phyloP scores from a whole-genome alignment of 1,139 yeast species.

The Blastobotrys niveus region DNA sequence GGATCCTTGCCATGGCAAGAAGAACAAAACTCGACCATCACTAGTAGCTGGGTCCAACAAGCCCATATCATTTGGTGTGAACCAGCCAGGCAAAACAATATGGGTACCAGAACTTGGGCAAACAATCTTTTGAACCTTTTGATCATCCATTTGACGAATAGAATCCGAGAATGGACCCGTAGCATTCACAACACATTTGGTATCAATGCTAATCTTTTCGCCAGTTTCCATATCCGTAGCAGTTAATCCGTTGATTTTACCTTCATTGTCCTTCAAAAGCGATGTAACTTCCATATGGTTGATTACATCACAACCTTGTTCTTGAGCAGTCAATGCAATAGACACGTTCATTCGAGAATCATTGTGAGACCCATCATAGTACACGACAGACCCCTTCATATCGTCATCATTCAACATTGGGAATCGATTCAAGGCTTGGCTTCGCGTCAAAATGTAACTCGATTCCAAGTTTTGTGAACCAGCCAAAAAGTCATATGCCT shows the following conservation, averaged over 20 bases:
- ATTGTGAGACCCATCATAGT: constrained; percentile 93
- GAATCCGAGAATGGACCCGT: constrained; percentile 92
- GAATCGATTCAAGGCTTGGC: constrained; percentile 66
- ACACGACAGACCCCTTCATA: constrained; percentile 85
- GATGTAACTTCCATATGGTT: constrained; percentile 81
- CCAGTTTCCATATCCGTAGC: constrained; percentile 68
- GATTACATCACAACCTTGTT: constrained; percentile 82
- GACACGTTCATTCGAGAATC: constrained; percentile 89
- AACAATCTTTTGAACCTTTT: constrained; percentile 59
- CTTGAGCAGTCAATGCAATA: constrained; percentile 78
- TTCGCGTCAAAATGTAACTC: constrained; percentile 67
- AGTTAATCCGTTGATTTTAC: constrained; percentile 65
- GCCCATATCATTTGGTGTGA: constrained; percentile 85
- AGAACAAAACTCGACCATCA: constrained; percentile 96
- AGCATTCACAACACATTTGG: constrained; percentile 81
- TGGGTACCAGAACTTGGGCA: constrained; percentile 96
- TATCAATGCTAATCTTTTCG: constrained; percentile 41
- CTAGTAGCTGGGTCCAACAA: constrained; percentile 85
- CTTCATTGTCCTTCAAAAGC: constrained; percentile 59
- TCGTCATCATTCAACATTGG: constrained; percentile 81
- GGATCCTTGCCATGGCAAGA: constrained; percentile 97
- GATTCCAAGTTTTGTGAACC: constrained; percentile 80
- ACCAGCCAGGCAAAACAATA: constrained; percentile 84
- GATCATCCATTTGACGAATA: constrained; percentile 77
- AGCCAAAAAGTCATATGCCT: constrained; percentile 89